A percentile compares a stretch with the other conserved stretches of the same genome.
phyloP scores from a whole-genome alignment of 2,329 filamentous ascomycete genomes.

The Tolypocladium guangdongense region DNA sequence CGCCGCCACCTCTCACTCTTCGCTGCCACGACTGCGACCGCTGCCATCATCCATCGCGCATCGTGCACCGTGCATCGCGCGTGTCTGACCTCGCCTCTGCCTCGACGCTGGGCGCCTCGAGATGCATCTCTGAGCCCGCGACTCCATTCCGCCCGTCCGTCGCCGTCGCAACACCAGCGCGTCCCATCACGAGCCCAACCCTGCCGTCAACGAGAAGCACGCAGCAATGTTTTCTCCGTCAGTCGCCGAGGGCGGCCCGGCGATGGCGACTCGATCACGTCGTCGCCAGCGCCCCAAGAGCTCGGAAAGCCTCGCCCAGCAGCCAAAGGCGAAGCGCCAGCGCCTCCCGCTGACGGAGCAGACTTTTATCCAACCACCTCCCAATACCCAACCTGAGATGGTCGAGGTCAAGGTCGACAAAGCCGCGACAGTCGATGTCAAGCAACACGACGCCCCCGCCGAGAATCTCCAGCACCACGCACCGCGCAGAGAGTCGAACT shows the following conservation, averaged over 20 bases:
- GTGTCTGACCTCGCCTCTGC: conserved; percentile 1
- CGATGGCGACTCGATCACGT: conserved; percentile 47
- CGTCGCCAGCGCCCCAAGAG: conserved; percentile 49
- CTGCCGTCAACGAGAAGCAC: neutral
- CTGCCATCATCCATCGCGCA: neutral
- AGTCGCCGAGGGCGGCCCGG: conserved; percentile 38
- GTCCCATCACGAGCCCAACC: conserved; percentile 6
- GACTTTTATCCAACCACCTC: conserved; percentile 35
- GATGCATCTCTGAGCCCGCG: conserved; percentile 14
- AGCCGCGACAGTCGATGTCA: conserved; percentile 28
- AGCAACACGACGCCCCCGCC: conserved; percentile 29
- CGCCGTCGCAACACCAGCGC: conserved; percentile 4
- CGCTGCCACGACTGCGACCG: neutral
- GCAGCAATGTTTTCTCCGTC: conserved; percentile 48
- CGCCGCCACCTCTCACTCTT: conserved; percentile 5
- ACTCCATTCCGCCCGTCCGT: conserved; percentile 5
- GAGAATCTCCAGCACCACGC: conserved; percentile 26
- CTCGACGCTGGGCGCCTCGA: conserved; percentile 9
- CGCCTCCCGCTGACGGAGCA: conserved; percentile 46
- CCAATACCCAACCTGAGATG: conserved; percentile 40
- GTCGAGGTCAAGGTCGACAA: conserved; percentile 46
- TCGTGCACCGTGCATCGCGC: conserved; percentile 3
- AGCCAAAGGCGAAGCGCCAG: conserved; percentile 54
- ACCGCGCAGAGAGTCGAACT: conserved; percentile 42
- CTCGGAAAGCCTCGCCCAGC: conserved; percentile 41